Conservation (phyloP, 2,329 filamentous ascomycete genomes). For the Colletotrichum plurivorum region DNA sequence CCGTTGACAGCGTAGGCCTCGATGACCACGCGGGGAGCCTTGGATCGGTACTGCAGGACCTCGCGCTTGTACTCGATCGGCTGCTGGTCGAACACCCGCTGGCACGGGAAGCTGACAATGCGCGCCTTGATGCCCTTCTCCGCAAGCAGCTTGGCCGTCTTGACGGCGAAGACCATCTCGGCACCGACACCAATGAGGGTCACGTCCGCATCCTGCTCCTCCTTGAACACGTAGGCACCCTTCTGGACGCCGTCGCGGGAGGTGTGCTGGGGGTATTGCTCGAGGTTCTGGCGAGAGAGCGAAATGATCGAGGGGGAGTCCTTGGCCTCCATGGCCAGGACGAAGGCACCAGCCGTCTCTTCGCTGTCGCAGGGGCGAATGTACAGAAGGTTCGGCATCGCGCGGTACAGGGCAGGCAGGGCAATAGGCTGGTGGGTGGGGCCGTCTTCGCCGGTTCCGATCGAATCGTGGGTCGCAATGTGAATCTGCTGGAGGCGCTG, state of each 20-base stretch:
- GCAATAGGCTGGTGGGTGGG: conserved; percentile 75
- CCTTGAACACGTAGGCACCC: conserved; percentile 62
- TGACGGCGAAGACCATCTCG: conserved; percentile 52
- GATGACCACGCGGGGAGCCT: conserved; percentile 67
- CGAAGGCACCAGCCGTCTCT: conserved; percentile 69
- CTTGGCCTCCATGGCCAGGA: conserved; percentile 58
- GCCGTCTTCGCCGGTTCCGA: conserved; percentile 72
- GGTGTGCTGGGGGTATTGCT: conserved; percentile 59
- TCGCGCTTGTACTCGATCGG: conserved; percentile 59
- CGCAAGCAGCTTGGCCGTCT: conserved; percentile 54
- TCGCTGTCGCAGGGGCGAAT: conserved; percentile 72
- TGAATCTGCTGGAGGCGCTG: conserved; percentile 70
- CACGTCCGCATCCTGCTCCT: conserved; percentile 59
- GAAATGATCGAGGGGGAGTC: conserved; percentile 64
- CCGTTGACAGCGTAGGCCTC: conserved; percentile 71
- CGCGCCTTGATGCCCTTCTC: conserved; percentile 54
- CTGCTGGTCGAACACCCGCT: conserved; percentile 60
- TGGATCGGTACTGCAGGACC: conserved; percentile 58
- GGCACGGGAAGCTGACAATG: conserved; percentile 61
- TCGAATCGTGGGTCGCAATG: conserved; percentile 72
- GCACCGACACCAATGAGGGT: conserved; percentile 58
- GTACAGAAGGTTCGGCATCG: conserved; percentile 74
- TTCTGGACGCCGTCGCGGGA: conserved; percentile 57
- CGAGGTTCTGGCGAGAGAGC: conserved; percentile 59
- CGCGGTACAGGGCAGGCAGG: conserved; percentile 69